phyloP scores from a whole-genome alignment of 495 filamentous ascomycete genomes.

The Alectoria sarmentosa region DNA sequence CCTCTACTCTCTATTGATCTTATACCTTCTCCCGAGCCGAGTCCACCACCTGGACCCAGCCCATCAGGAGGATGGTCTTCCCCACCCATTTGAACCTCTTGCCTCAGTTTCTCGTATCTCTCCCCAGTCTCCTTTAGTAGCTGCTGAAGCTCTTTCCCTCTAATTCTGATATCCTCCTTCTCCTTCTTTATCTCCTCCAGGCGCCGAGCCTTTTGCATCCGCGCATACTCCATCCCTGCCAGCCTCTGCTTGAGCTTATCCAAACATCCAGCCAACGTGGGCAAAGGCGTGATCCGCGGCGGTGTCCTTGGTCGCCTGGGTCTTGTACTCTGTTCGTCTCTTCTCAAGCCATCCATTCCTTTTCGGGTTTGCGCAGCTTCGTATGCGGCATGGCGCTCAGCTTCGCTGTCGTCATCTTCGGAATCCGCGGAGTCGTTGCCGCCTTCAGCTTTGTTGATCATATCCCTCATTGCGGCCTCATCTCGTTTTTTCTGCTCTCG shows the following conservation, averaged over 20 bases:
- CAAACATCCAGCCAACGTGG: conserved; percentile 44
- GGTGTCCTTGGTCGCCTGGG: conserved; percentile 43
- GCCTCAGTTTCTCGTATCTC: conserved; percentile 57
- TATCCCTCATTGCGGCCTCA: conserved; percentile 69
- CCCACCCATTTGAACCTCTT: conserved; percentile 40
- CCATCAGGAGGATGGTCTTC: neutral
- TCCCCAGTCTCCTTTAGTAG: conserved; percentile 77
- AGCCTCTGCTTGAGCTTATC: conserved; percentile 46
- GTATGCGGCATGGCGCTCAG: conserved; percentile 75
- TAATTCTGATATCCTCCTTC: conserved; percentile 59
- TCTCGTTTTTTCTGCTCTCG: conserved; percentile 60
- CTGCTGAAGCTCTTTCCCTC: conserved; percentile 75
- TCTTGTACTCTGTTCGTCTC: conserved; percentile 31
- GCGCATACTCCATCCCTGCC: conserved; percentile 47
- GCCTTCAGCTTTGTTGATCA: conserved; percentile 75
- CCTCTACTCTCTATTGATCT: neutral
- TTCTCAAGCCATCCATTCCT: conserved; percentile 62
- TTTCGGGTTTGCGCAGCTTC: conserved; percentile 81
- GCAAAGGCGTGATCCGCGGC: conserved; percentile 52
- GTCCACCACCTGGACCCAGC: neutral
- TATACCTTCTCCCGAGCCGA: neutral
- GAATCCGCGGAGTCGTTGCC: conserved; percentile 47
- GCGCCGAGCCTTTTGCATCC: conserved; percentile 45
- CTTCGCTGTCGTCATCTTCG: conserved; percentile 62
- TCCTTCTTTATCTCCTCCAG: conserved; percentile 58